Conservation (phyloP, 1,139 yeast species). For the Saccharomyces hybrid region DNA sequence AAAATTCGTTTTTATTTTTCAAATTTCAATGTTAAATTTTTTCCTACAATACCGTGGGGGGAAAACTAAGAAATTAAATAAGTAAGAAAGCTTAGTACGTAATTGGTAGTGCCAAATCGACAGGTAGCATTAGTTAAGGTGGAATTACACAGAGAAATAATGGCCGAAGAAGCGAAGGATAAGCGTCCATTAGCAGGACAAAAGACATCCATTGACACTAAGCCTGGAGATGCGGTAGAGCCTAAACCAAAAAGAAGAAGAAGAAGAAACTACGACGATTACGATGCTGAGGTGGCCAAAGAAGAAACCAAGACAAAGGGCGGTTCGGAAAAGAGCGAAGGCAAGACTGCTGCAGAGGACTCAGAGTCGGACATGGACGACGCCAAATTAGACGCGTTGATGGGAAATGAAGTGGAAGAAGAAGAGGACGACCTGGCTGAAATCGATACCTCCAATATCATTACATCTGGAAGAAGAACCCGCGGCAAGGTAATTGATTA, state of each 20-base stretch:
- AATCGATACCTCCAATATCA: conserved; percentile 78
- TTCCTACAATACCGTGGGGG: background rate
- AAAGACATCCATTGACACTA: conserved; percentile 9
- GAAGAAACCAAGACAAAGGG: conserved; percentile 37
- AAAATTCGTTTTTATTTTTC: background rate
- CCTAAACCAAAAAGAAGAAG: conserved; percentile 31
- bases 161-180: conserved; percentile 13
- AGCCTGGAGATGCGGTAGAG: conserved; percentile 12
- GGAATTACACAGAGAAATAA: background rate
- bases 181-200: conserved; percentile 11
- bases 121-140: background rate
- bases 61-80: background rate
- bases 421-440: conserved; percentile 80
- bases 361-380: conserved; percentile 54
- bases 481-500: conserved; percentile 86
- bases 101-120: background rate
- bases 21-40: background rate
- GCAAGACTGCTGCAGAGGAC: conserved; percentile 36
- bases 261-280: conserved; percentile 48
- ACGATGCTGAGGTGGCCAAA: conserved; percentile 37
- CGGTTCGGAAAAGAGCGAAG: conserved; percentile 40
- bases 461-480: conserved; percentile 79
- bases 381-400: conserved; percentile 38
- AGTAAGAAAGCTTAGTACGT: background rate
- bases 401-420: conserved; percentile 47